Conservation (phyloP, 352 stramenopile genomes). For the Globisporangium cylindrosporum region DNA sequence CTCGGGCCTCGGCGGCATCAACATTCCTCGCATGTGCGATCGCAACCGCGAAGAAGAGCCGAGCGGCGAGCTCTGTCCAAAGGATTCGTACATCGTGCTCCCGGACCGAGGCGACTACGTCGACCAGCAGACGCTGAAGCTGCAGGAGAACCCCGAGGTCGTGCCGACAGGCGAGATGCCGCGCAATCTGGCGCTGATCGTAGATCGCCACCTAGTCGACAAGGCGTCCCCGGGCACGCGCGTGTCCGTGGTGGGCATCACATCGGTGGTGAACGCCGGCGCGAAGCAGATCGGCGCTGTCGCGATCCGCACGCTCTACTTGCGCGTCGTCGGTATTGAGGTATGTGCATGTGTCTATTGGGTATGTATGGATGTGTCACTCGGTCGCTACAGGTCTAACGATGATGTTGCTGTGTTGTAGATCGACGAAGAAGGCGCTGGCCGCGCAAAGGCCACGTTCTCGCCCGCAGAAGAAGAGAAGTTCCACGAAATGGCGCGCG, state of each 20-base stretch:
- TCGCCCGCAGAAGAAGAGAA: slow-evolving; percentile 96
- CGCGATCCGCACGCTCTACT: slow-evolving; percentile 92
- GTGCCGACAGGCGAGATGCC: slow-evolving; percentile 99
- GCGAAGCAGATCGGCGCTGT: slow-evolving; percentile 76
- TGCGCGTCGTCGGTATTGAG: slow-evolving; percentile 95
- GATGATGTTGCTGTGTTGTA: slow-evolving; percentile 11
- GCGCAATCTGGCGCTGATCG: slow-evolving; percentile 92
- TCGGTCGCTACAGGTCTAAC: neutral
- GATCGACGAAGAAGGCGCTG: slow-evolving; percentile 90
- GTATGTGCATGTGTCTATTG: slow-evolving; percentile 15
- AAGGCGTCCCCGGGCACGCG: slow-evolving; percentile 93
- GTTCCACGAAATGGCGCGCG: slow-evolving; percentile 92
- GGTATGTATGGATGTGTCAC: neutral
- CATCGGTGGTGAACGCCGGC: slow-evolving; percentile 89
- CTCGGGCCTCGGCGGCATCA: slow-evolving; percentile 65
- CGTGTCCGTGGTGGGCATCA: slow-evolving; percentile 95
- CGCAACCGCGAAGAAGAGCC: slow-evolving; percentile 55
- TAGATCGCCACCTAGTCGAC: slow-evolving; percentile 96
- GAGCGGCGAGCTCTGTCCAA: slow-evolving; percentile 57
- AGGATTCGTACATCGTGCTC: slow-evolving; percentile 93
- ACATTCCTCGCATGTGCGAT: slow-evolving; percentile 84
- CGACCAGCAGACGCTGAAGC: slow-evolving; percentile 98
- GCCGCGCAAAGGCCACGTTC: slow-evolving; percentile 91
- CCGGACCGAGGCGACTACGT: slow-evolving; percentile 95
- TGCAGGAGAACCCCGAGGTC: slow-evolving; percentile 95